Percentiles rank a stretch among this genome's conserved stretches.
Evolutionary conservation across 257 asterid species (phyloP).

Genomic region (Primulina eburnea): DNA sequence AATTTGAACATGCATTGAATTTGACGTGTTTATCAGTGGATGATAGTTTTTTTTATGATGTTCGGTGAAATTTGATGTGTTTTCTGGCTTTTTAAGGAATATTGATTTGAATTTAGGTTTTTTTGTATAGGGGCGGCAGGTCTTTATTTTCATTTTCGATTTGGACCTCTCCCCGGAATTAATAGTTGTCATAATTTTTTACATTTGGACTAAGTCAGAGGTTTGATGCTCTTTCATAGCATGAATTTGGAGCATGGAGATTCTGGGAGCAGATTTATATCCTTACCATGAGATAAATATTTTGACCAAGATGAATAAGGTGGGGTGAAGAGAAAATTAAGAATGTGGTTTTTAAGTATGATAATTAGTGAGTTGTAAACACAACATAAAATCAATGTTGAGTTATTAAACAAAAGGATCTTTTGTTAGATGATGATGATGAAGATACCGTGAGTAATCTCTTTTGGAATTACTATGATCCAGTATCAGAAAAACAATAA

Average conservation of each 20-base stretch:
- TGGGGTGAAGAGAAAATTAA: not conserved
- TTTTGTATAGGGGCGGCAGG: not conserved
- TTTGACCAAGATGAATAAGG: not conserved
- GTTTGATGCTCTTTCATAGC: not conserved
- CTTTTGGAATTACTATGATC: not conserved
- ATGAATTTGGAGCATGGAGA: not conserved
- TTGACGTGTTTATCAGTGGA: not conserved
- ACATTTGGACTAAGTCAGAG: not conserved
- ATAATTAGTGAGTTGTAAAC: not conserved
- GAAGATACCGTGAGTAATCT: not conserved
- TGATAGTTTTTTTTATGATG: not conserved
- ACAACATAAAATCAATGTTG: not conserved
- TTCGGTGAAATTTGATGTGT: not conserved
- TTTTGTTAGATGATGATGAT: not conserved
- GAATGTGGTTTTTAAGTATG: not conserved
- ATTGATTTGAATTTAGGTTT: not conserved
- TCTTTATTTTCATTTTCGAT: not conserved
- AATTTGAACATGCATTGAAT: conserved; percentile 1
- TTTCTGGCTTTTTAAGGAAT: not conserved
- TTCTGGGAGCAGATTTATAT: not conserved
- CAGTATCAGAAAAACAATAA: too few relatives aligned
- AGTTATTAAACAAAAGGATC: not conserved
- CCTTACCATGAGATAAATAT: not conserved
- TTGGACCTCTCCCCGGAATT: not conserved
- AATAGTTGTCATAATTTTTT: not conserved